Evolutionary conservation across 169 alveolate species (phyloP), one percentile per base, ranked within the genome.

Genomic region (Eimeria praecox): DNA sequence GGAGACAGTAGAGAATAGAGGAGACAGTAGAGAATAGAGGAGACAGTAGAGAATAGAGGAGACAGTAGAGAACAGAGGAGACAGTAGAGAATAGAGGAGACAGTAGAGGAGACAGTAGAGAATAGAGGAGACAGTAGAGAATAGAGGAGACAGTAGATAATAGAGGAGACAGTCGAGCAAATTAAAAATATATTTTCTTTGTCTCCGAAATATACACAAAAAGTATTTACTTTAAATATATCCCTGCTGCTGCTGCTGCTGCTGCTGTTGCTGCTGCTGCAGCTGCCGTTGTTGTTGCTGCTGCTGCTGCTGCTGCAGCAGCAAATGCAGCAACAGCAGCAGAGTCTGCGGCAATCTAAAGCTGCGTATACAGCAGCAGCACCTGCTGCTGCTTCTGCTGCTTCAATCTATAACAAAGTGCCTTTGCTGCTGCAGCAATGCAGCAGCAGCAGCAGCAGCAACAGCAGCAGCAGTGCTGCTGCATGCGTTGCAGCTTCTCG

Each of bases 371-470:
- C 9, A 66, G 78, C 14, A 66, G 40, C 0, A 66, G 40, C 78
- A n/a, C 78, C 78, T 66, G 78, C 78, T 66, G 78, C 78, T 66
- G 78, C 78, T 66, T 18, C 78, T 66, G 69, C n/a, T 22, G 78
- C 78, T 66, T 16, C 12, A 16, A 66, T 33, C 35, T 0, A 66
- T 27, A 27, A 12, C 40, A 33, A n/a, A 66, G 10, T 27, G 78
- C 78, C 14, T 66, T 0, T 66, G 35, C 12, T 1, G 2, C 40
- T 33, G n/a, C 69, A 0, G 10, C 78, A 10, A 12, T n/a, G n/a
- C 78, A 16, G 33, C 44, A 52, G 62, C 3, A 52, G 62, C 62
- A 52, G 62, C n/a, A n/a, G n/a, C 69, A 0, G 10, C 78, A 10
- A 12, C 78, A 16, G 33, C 44, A 52, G 62, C 3, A 52, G 62